Evolutionary conservation across 169 alveolate species (phyloP).

Genomic region (Plasmodium fragile): DNA sequence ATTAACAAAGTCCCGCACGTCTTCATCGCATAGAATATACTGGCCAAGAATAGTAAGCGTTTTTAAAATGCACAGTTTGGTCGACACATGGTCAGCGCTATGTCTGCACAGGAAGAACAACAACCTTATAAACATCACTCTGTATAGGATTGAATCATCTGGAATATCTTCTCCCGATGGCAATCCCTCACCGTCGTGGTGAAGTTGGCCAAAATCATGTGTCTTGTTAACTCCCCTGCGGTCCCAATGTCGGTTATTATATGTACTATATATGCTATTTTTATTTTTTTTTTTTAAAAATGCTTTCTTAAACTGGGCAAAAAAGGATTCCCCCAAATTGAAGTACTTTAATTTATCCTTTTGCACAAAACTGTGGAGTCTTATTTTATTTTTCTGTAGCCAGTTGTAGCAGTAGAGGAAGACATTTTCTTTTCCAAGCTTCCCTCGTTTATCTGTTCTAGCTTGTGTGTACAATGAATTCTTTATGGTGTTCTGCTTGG

Average conservation of each 20-base stretch:
- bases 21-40: conserved; percentile 31
- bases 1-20: background rate
- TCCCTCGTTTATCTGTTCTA: background rate
- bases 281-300: conserved; percentile 10
- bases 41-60: conserved; percentile 1
- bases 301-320: background rate
- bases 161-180: conserved; percentile 10
- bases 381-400: background rate
- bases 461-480: background rate
- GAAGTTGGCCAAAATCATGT: background rate
- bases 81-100: background rate
- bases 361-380: background rate
- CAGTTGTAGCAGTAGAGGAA: background rate
- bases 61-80: conserved; percentile 13
- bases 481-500: background rate
- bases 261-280: background rate
- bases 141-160: conserved; percentile 8
- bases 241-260: background rate
- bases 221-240: background rate
- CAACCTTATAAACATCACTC: conserved; percentile 34
- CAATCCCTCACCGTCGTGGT: background rate
- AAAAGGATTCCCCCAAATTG: background rate
- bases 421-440: background rate
- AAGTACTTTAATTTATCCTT: background rate
- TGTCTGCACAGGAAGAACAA: conserved; percentile 33